phyloP scores from a whole-genome alignment of 2,329 filamentous ascomycete species.

The Venturia nashicola region DNA sequence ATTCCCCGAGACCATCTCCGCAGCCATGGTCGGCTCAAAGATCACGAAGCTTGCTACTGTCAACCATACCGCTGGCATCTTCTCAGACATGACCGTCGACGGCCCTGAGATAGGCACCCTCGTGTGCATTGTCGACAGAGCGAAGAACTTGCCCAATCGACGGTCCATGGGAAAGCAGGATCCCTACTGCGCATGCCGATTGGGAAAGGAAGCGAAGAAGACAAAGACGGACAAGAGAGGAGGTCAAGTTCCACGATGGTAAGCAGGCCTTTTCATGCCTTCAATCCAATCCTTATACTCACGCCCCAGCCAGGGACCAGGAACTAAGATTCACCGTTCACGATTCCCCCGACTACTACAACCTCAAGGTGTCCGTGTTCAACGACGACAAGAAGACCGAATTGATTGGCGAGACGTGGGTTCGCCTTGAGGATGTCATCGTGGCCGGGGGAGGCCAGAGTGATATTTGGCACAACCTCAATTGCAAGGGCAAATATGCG shows the following conservation, averaged over 20 bases:
- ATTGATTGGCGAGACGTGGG: constrained; percentile 86
- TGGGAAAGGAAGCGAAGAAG: constrained; percentile 97
- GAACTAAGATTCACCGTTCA: constrained; percentile 93
- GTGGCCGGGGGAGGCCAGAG: constrained; percentile 81
- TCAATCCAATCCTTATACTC: constrained; percentile 25
- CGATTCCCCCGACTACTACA: constrained; percentile 92
- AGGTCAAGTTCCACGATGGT: constrained; percentile 94
- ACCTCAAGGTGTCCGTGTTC: constrained; percentile 90
- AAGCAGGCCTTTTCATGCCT: constrained; percentile 39
- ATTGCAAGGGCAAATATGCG: constrained; percentile 86
- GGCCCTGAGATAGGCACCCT: constrained; percentile 88
- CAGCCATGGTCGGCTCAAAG: background rate
- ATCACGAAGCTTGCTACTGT: constrained; percentile 2
- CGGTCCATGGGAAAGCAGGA: constrained; percentile 99
- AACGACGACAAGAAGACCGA: constrained; percentile 98
- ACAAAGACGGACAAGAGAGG: constrained; percentile 88
- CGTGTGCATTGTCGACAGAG: constrained; percentile 82
- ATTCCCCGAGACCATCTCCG: background rate
- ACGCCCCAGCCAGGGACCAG: constrained; percentile 61
- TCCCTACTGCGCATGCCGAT: constrained; percentile 83
- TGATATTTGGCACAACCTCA: constrained; percentile 82
- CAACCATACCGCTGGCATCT: constrained; percentile 80
- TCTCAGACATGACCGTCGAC: constrained; percentile 84
- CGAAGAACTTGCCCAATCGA: constrained; percentile 91
- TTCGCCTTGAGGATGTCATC: constrained; percentile 71